A percentile compares a stretch with the other conserved stretches of the same genome.
phyloP scores from a whole-genome alignment of 176 grass and related monocot genomes.

The Cenchrus americanus region DNA sequence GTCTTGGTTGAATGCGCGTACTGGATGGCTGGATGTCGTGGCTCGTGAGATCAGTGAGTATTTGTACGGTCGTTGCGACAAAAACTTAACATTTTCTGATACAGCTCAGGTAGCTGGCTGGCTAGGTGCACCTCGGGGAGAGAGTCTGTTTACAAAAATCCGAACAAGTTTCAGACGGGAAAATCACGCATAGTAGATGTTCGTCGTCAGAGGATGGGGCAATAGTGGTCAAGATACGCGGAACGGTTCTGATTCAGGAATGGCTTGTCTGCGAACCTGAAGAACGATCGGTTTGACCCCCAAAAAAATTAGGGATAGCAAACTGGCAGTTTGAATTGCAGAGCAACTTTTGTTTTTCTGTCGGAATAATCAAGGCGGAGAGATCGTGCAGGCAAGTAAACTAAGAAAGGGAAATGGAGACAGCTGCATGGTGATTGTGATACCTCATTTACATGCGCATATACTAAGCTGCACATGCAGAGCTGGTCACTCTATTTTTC shows the following conservation, averaged over 20 bases:
- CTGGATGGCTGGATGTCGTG: not conserved
- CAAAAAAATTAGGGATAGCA: not conserved
- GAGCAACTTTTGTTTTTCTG: not conserved
- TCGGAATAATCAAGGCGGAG: not conserved
- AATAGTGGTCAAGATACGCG: slow-evolving; percentile 18
- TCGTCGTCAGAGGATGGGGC: not conserved
- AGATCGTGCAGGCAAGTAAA: slow-evolving; percentile 21
- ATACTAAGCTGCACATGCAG: not conserved
- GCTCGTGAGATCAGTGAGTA: not conserved
- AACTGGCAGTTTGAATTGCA: not conserved
- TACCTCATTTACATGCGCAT: not conserved
- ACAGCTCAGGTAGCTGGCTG: slow-evolving; percentile 43
- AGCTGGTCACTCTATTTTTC: slow-evolving; percentile 4
- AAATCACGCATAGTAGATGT: not conserved
- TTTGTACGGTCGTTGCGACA: slow-evolving; percentile 16
- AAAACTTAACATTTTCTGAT: slow-evolving; percentile 11
- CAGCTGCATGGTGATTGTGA: slow-evolving; percentile 33
- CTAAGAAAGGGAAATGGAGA: not conserved
- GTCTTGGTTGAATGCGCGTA: slow-evolving; percentile 22
- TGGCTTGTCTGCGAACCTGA: not conserved
- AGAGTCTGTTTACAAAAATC: not conserved
- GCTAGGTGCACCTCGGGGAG: slow-evolving; percentile 11
- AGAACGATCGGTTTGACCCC: not conserved
- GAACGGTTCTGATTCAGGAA: slow-evolving; percentile 3
- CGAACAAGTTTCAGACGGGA: not conserved